Percentiles rank a stretch among this genome's conserved stretches.
These are phyloP conservation scores for Pythium vanterpoolii DNA, from an alignment of 352 stramenopile species.

Conservation along the genomic window DNA sequence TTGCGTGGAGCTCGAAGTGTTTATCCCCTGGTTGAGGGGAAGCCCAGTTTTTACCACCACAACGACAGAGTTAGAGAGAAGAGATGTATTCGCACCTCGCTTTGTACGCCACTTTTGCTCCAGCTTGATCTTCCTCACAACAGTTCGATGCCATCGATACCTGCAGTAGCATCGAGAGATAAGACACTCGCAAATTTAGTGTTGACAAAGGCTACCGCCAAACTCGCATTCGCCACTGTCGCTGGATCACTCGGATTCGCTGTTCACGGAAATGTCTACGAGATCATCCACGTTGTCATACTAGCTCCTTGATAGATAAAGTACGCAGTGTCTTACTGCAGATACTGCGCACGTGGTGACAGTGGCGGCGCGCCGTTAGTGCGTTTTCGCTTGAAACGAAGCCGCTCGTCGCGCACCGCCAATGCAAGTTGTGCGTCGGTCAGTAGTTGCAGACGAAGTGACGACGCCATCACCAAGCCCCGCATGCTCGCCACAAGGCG, in stretches of 20 bases:
- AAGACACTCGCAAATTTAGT: not conserved
- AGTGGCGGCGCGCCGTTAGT: not conserved
- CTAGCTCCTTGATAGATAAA: not conserved
- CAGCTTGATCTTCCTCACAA: constrained; percentile 27
- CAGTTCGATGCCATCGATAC: constrained; percentile 18
- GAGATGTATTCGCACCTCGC: too few relatives aligned
- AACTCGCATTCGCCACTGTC: constrained; percentile 24
- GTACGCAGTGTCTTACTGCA: constrained; percentile 18
- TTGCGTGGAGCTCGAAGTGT: constrained; percentile 31
- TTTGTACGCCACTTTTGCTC: constrained; percentile 29
- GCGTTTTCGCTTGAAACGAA: not conserved
- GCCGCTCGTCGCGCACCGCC: not conserved
- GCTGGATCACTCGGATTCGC: constrained; percentile 23
- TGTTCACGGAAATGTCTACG: constrained; percentile 9
- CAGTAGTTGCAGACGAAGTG: constrained; percentile 36
- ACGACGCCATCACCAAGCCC: constrained; percentile 35
- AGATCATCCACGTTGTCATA: not conserved
- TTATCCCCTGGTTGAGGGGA: constrained; percentile 12
- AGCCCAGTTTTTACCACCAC: not conserved
- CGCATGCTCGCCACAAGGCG: constrained; percentile 52
- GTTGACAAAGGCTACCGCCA: not conserved
- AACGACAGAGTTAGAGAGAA: not conserved
- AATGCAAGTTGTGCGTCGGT: constrained; percentile 28
- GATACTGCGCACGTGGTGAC: constrained; percentile 31
- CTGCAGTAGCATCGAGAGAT: not conserved